Base-by-base conservation (phyloP, 805 yeast genomes). In the Saturnispora halmiae region DNA sequence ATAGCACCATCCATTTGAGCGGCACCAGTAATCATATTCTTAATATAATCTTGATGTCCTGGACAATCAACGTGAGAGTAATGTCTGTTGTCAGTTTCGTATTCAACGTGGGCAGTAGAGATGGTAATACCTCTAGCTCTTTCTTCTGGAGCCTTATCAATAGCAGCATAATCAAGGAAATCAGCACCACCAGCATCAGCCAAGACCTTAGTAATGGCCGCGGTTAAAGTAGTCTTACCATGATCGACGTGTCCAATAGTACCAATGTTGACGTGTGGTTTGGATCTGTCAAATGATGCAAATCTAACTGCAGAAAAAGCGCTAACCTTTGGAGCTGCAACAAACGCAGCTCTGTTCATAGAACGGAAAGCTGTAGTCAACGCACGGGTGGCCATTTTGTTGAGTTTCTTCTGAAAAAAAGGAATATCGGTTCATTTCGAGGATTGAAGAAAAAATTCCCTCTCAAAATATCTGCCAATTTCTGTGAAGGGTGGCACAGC, bases 1-100 rank as follows among this genome's bases (percentile, higher is more conserved):
- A 90, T 88, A 53, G 96, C 97, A 74, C 97, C 96, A 66, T 90
- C 97, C 96, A 88, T 88, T 67, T 90, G 95, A 57, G 97, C 96
- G 58, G 97, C 96, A 80, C 97, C 97, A 52, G 96, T 86, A 66
- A 90, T 90, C 97, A 90, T 90, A 69, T 90, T 90, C 74, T 90
- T 90, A 69, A 90, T 90, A 70, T 88, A 90, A 75, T 90, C 97
- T 51, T 94, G 92, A 77, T 90, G 97, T 60, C 97, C 97, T 42
- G 96, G 96, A 67, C 95, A 86, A 74, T 88, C 97, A 53, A 88
- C 95, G 65, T 88, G 96, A 55, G 97, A 90, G 61, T 88, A 88
- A 67, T 90, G 97, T 69, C 96, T 82, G 64, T 82, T 84, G 24
- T 70, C 86, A 48, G 97, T 90, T 67, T 86, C 94, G 69, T 88